phyloP scores from a whole-genome alignment of 257 asterid genomes.

The Gentiana straminea region DNA sequence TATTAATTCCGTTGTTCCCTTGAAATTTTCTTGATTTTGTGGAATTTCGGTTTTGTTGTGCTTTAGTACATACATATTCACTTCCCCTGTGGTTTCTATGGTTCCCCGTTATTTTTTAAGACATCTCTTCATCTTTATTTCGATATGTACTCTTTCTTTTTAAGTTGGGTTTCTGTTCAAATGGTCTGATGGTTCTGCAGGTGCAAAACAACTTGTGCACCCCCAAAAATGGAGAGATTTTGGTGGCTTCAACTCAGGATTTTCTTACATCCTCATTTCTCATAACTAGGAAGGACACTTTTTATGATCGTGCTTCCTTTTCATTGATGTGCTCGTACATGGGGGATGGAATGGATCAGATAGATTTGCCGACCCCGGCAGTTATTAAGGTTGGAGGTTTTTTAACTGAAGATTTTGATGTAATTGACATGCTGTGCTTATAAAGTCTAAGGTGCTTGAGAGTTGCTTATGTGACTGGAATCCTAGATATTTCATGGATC shows the following conservation, averaged over 20 bases:
- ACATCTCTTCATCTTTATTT: background rate
- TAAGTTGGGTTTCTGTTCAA: background rate
- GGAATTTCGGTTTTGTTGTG: too few species aligned
- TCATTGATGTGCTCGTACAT: conserved; percentile 79
- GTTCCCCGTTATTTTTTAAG: background rate
- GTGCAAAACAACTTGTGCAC: conserved; percentile 98
- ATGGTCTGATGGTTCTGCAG: conserved; percentile 40
- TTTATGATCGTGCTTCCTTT: conserved; percentile 85
- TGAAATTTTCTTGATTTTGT: too few species aligned
- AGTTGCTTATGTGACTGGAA: too few species aligned
- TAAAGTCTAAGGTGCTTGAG: too few species aligned
- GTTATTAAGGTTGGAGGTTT: conserved; percentile 45
- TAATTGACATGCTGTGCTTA: too few species aligned
- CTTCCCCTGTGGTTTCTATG: background rate
- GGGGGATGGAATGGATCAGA: conserved; percentile 83
- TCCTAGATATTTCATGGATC: too few species aligned
- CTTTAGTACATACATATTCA: background rate
- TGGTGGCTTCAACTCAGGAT: conserved; percentile 99
- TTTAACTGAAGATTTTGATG: too few species aligned
- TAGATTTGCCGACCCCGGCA: conserved; percentile 90
- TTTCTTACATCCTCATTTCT: conserved; percentile 93
- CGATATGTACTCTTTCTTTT: background rate
- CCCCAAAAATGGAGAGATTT: conserved; percentile 98
- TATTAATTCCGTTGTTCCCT: too few species aligned
- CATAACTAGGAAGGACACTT: conserved; percentile 93